These are phyloP conservation scores for Saururus chinensis DNA, from an alignment of 164 flowering plant genomes.

Conservation along the genomic window DNA sequence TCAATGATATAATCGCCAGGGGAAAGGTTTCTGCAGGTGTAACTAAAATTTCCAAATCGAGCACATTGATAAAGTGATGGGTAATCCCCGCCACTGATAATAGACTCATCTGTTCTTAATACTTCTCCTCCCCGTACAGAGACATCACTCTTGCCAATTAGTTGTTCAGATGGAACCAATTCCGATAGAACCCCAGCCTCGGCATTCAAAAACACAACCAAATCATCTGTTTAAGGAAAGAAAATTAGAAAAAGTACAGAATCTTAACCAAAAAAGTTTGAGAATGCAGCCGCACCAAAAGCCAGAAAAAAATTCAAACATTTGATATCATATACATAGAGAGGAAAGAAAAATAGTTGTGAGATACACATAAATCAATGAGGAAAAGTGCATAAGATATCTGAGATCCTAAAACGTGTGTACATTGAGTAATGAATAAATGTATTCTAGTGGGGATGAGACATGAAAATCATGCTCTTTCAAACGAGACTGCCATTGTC, in stretches of 20 bases:
- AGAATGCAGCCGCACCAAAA: neutral
- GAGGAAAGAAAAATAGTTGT: neutral
- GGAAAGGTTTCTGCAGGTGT: slow-evolving; percentile 34
- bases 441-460: neutral
- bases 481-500: too few relatives aligned
- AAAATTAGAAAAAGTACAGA: slow-evolving; percentile 1
- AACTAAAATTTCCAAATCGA: slow-evolving; percentile 54
- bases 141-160: slow-evolving; percentile 25
- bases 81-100: slow-evolving; percentile 41
- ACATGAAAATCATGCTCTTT: neutral
- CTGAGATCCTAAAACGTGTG: neutral
- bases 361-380: neutral
- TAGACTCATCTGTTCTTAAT: slow-evolving; percentile 46
- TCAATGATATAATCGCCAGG: slow-evolving; percentile 66
- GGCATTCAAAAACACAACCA: slow-evolving; percentile 59
- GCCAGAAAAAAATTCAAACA: neutral
- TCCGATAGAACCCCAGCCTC: slow-evolving; percentile 34
- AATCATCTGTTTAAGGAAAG: slow-evolving; percentile 30
- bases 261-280: neutral
- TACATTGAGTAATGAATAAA: neutral
- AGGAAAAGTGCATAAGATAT: neutral
- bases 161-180: slow-evolving; percentile 12
- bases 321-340: neutral
- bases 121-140: slow-evolving; percentile 59
- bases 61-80: slow-evolving; percentile 60